Base-by-base conservation (phyloP, 73 alveolate genomes). In the Blepharisma stoltei region DNA sequence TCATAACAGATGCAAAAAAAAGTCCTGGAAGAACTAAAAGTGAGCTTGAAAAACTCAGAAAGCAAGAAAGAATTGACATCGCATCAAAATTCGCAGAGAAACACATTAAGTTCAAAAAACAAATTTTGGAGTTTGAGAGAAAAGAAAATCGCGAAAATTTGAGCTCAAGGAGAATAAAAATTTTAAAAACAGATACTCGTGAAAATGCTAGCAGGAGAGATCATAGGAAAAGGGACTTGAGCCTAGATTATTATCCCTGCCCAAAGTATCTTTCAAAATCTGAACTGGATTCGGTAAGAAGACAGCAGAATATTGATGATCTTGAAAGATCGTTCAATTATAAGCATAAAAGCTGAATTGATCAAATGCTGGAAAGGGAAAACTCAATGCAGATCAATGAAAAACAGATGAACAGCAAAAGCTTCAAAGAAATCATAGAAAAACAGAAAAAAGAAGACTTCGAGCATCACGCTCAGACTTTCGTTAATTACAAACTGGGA, bases 401-500 rank as follows among this genome's bases (percentile, higher is more conserved):
- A 32, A 32, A 32, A 32, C 0, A 32, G 3, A 32, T 38, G 2
- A n/a, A n/a, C 23, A 38, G 73, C 37, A 14, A 18, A 25, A 25
- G 23, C 11, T 8, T 60, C 23, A 25, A 20, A 8, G 18, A n/a
- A 14, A 14, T 60, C 14, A n/a, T 14, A 14, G 73, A 60, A 25
- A 60, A 60, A 60, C 14, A 14, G 18, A n/a, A 4, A 60, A n/a
- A 60, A 25, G 73, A 60, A 60, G 23, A 60, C 45, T 14, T 60
- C 46, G 46, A 60, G 23, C 73, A 60, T 60, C 23, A 14, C 45
- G 14, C 73, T 18, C n/a, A 60, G 73, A 60, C 38, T 20, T 60
- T 20, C 5, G 73, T 4, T 14, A 60, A 60, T 25, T 9, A 38
- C 38, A n/a, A n/a, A 5, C 67, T 88, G 45, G 95, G 95, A 37